Evolutionary conservation across 2,329 filamentous ascomycete species (phyloP).

Genomic region (Epichloe brachyelytri): DNA sequence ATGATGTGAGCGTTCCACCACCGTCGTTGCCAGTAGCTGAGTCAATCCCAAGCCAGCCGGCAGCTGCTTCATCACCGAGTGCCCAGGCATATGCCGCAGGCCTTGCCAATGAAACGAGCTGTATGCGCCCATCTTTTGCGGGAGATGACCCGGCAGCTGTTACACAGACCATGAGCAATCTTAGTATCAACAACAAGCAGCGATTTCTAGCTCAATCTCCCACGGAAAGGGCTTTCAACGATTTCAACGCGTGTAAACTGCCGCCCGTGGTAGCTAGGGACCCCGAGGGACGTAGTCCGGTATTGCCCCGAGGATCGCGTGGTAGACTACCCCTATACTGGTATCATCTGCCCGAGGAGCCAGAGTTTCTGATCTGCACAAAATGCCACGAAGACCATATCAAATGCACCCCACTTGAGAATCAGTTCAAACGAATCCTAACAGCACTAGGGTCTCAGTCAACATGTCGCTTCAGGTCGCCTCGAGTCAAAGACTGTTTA

Average conservation of each 20-base stretch:
- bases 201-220: neutral
- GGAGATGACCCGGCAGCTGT: neutral
- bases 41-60: neutral
- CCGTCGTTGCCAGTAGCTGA: neutral
- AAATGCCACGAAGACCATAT: constrained; percentile 28
- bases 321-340: constrained; percentile 20
- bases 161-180: neutral
- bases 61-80: neutral
- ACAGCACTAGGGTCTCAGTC: constrained; percentile 17
- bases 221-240: neutral
- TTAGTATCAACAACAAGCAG: neutral
- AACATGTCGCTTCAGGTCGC: constrained; percentile 16
- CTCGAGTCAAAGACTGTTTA: constrained; percentile 21
- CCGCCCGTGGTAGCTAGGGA: constrained; percentile 12
- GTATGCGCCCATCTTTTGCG: neutral
- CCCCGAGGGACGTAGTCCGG: constrained; percentile 11
- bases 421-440: constrained; percentile 16
- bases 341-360: constrained; percentile 15
- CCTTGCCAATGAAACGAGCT: neutral
- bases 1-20: neutral
- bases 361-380: constrained; percentile 26
- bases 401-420: constrained; percentile 15
- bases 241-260: neutral
- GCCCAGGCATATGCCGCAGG: neutral
- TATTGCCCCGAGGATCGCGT: constrained; percentile 17